Evolutionary conservation across 2,329 filamentous ascomycete genomes (phyloP).

Genomic region (Penicillium psychrosexuale): DNA sequence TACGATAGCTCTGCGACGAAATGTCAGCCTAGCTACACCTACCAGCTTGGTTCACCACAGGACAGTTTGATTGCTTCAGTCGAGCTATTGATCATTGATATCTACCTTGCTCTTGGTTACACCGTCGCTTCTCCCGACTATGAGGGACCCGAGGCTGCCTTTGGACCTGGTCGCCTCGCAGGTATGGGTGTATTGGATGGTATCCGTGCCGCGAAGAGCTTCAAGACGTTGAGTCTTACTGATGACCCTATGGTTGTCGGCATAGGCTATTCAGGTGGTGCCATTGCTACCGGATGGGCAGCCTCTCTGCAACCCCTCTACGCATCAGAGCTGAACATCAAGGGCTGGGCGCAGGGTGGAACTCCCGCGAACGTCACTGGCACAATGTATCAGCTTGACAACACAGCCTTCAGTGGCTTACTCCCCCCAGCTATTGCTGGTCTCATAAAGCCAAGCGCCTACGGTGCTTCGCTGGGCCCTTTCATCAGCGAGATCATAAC

Average conservation of each 20-base stretch:
- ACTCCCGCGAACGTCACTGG: conserved; percentile 29
- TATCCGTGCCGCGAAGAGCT: conserved; percentile 41
- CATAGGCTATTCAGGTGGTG: conserved; percentile 57
- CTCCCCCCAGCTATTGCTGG: conserved; percentile 25
- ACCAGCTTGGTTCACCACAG: conserved; percentile 33
- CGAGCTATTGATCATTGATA: conserved; percentile 32
- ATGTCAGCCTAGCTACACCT: conserved; percentile 30
- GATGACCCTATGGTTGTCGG: conserved; percentile 35
- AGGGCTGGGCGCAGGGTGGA: conserved; percentile 29
- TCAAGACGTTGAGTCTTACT: conserved; percentile 23
- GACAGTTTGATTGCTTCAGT: conserved; percentile 34
- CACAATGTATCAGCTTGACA: conserved; percentile 22
- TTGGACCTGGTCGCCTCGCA: conserved; percentile 41
- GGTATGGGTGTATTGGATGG: conserved; percentile 48
- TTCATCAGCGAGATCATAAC: conserved; percentile 22
- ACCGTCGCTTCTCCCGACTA: conserved; percentile 50
- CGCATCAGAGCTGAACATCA: conserved; percentile 52
- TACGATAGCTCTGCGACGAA: conserved; percentile 29
- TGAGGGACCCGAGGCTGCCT: conserved; percentile 48
- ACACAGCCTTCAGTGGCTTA: conserved; percentile 26
- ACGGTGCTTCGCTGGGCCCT: conserved; percentile 21
- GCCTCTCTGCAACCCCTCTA: conserved; percentile 53
- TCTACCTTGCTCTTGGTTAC: conserved; percentile 46
- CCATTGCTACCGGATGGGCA: conserved; percentile 52
- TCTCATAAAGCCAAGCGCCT: conserved; percentile 23